These are phyloP conservation scores for Ustilago trichophora DNA, from an alignment of 1,284 basidiomycete genomes.

Conservation along the genomic window DNA sequence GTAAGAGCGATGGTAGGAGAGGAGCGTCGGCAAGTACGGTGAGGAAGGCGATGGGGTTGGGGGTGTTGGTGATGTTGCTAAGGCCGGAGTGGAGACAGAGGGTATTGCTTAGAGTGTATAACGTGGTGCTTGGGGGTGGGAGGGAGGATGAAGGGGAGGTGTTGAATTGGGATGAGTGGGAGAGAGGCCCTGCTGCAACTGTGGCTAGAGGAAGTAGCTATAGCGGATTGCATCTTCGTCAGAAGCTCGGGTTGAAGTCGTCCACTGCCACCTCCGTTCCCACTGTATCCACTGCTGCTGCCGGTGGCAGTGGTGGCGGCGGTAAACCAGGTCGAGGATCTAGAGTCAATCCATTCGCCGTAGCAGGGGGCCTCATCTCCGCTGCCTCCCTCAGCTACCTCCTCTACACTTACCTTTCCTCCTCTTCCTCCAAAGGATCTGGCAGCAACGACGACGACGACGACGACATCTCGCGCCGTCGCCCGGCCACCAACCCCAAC, in stretches of 20 bases:
- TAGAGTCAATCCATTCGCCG: constrained; percentile 18
- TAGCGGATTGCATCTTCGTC: too few relatives aligned
- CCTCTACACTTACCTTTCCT: constrained; percentile 33
- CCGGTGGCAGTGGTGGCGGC: too few relatives aligned
- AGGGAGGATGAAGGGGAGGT: neutral
- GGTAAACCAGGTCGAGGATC: neutral
- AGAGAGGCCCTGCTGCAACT: neutral
- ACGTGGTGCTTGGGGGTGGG: too few relatives aligned
- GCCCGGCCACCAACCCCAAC: neutral
- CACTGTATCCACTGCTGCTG: too few relatives aligned
- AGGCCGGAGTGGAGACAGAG: constrained; percentile 31
- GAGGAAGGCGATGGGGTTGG: constrained; percentile 13
- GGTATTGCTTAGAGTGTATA: constrained; percentile 13
- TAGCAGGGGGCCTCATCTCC: constrained; percentile 31
- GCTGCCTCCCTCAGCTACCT: constrained; percentile 31
- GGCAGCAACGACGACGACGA: constrained; percentile 2
- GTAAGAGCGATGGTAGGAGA: neutral
- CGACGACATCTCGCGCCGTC: constrained; percentile 16
- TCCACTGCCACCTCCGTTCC: too few relatives aligned
- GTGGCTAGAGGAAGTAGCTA: too few relatives aligned
- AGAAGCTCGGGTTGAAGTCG: too few relatives aligned
- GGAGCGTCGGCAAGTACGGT: neutral
- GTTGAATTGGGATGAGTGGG: constrained; percentile 40
- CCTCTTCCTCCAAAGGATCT: neutral
- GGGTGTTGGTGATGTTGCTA: constrained; percentile 20